These are phyloP conservation scores for Kuraishia piskuri DNA, from an alignment of 805 yeast species.

Conservation along the genomic window DNA sequence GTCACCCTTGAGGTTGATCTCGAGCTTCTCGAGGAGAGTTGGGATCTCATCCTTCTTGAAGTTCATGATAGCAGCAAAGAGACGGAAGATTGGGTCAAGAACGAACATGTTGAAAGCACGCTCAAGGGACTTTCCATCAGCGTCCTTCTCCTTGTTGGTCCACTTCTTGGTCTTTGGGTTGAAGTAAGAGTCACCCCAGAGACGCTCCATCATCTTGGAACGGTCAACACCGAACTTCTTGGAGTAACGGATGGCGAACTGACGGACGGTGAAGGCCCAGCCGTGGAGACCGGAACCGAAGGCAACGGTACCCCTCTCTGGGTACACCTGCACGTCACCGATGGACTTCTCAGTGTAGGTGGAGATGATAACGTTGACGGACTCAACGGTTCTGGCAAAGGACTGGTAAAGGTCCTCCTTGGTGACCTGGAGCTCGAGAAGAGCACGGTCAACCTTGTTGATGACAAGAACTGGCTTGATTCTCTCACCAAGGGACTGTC, in stretches of 20 bases:
- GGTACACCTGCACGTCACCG: slow-evolving; percentile 98
- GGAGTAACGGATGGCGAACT: slow-evolving; percentile 95
- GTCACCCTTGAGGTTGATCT: slow-evolving; percentile 86
- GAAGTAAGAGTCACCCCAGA: slow-evolving; percentile 99
- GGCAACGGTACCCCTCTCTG: slow-evolving; percentile 98
- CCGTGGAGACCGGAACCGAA: slow-evolving; percentile 99
- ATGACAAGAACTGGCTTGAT: slow-evolving; percentile 97
- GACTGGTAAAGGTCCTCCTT: slow-evolving; percentile 99
- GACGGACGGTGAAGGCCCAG: slow-evolving; percentile 99
- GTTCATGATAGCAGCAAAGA: slow-evolving; percentile 96
- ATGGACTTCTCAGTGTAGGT: slow-evolving; percentile 85
- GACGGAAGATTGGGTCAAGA: slow-evolving; percentile 95
- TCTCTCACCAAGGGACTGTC: slow-evolving; percentile 99
- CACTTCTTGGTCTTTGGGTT: slow-evolving; percentile 99
- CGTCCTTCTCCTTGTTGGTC: slow-evolving; percentile 93
- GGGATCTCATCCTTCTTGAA: slow-evolving; percentile 97
- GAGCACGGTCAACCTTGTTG: slow-evolving; percentile 99
- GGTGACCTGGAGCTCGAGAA: slow-evolving; percentile 96
- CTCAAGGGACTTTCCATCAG: slow-evolving; percentile 91
- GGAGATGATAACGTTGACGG: slow-evolving; percentile 96
- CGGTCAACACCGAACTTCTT: slow-evolving; percentile 99
- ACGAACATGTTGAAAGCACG: slow-evolving; percentile 99
- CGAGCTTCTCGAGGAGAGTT: slow-evolving; percentile 86
- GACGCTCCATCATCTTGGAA: slow-evolving; percentile 95
- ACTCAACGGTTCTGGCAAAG: slow-evolving; percentile 97